Evolutionary conservation across 1,139 yeast genomes (phyloP), one percentile per base, ranked within the genome.

Genomic region (Tardiomyces blankii): DNA sequence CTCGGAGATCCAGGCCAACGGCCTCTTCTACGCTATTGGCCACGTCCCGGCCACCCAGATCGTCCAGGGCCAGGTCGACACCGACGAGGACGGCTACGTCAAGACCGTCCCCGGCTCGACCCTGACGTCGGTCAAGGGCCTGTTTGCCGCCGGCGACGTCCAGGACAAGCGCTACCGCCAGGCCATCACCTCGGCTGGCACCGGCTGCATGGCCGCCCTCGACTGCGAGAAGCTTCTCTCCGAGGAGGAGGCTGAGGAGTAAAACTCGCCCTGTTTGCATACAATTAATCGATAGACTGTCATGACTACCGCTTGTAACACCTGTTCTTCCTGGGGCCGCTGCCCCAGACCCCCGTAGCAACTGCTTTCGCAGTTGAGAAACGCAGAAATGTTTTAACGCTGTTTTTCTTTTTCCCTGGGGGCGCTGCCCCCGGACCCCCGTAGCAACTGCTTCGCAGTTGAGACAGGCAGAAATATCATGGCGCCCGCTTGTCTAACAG

Each of bases 201-300:
- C 96, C 54, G 99, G 99, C 53, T 91, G 98, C 75, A 91, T 89
- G 96, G 99, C 99, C 58, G 99, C 95, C 52, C 76, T 91, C 54
- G 98, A 91, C 62, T 87, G 93, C 61, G 96, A 88, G 72, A 82
- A 78, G 67, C 84, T 75, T 65, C 67, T 89, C 55, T 72, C 89
- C 46, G 91, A 85, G 62, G 32, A 28, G 32, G 32, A 28, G 32
- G 32, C 25, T 21, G 25, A 21, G 25, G 25, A 21, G 25, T 21
- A 21, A n/a, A n/a, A 21, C 25, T 21, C 25, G 25, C 25, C 25
- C 25, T 21, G 25, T 21, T n/a, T 21, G 25, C 25, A 21, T 21
- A 21, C n/a, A 7, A 21, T 21, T 21, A 21, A 21, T 21, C 7
- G 25, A 21, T 21, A 21, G 25, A 21, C 7, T n/a, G n/a, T n/a